These are phyloP conservation scores for Mycocentrospora acerina DNA, from an alignment of 2,329 filamentous ascomycete genomes.

Conservation along the genomic window DNA sequence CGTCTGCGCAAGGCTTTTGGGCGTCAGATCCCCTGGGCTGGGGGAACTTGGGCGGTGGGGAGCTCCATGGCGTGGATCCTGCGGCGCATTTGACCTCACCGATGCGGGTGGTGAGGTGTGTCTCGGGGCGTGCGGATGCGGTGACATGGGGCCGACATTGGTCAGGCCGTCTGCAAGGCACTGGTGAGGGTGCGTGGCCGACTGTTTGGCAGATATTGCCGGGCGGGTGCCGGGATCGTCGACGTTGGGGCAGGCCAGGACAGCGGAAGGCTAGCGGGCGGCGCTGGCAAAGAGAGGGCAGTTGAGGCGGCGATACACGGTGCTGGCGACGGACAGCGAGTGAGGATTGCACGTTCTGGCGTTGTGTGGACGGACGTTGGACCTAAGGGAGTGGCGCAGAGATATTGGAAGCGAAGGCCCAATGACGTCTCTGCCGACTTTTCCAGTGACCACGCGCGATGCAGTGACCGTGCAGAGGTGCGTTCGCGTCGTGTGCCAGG, in stretches of 20 bases:
- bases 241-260: constrained; percentile 23
- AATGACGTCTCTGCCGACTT: constrained; percentile 25
- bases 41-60: constrained; percentile 13
- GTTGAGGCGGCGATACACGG: constrained; percentile 7
- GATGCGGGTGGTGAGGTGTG: constrained; percentile 44
- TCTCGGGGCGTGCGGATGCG: constrained; percentile 39
- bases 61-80: constrained; percentile 22
- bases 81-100: constrained; percentile 41
- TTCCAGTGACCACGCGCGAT: constrained; percentile 1
- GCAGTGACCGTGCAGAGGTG: constrained; percentile 7
- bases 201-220: constrained; percentile 38
- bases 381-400: constrained; percentile 19
- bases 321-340: constrained; percentile 17
- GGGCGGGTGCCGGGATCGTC: constrained; percentile 16
- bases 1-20: constrained; percentile 38
- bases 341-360: constrained; percentile 33
- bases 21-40: constrained; percentile 25
- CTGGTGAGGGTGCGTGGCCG: constrained; percentile 30
- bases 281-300: constrained; percentile 10
- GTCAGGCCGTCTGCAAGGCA: constrained; percentile 35
- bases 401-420: constrained; percentile 24
- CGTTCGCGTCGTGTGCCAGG: not conserved
- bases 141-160: constrained; percentile 49
- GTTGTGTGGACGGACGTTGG: constrained; percentile 25
- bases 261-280: constrained; percentile 19